These are phyloP conservation scores for Trichosporon sp. DNA, from an alignment of 1,284 basidiomycete species.

Conservation along the genomic window DNA sequence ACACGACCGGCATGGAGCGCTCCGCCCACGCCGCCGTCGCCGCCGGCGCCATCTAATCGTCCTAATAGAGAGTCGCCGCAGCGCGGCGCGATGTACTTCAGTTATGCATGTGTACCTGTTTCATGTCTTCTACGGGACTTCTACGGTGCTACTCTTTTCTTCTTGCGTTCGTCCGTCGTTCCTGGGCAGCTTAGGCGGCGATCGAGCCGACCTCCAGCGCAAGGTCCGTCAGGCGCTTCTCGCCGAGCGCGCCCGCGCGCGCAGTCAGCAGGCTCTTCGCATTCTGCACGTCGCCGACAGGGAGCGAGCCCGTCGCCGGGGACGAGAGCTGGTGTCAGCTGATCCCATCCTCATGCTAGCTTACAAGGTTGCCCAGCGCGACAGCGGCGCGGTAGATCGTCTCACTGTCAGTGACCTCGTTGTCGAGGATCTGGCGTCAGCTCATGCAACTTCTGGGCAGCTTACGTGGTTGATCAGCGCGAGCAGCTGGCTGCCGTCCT, in stretches of 20 bases:
- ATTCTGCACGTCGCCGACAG: conserved; percentile 37
- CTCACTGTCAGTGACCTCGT: conserved; percentile 72
- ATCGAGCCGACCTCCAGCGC: conserved; percentile 38
- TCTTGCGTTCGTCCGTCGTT: no score
- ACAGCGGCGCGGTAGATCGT: conserved; percentile 77
- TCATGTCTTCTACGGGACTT: not conserved
- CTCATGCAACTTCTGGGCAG: not conserved
- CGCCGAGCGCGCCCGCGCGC: conserved; percentile 36
- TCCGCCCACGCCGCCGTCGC: conserved; percentile 40
- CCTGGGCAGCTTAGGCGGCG: no score
- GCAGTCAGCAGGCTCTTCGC: conserved; percentile 33
- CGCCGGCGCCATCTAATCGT: conserved; percentile 24
- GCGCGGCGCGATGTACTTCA: conserved; percentile 6
- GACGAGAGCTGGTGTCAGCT: conserved; percentile 37
- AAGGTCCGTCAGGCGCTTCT: conserved; percentile 48
- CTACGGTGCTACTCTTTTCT: no score
- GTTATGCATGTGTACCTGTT: conserved; percentile 22
- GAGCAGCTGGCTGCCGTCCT: conserved; percentile 29
- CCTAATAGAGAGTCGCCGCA: not conserved
- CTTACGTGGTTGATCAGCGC: conserved; percentile 25
- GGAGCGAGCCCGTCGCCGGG: conserved; percentile 34
- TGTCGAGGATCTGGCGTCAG: conserved; percentile 57
- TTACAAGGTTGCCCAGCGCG: conserved; percentile 80
- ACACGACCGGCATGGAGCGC: conserved; percentile 49
- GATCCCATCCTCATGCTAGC: conserved; percentile 28